phyloP scores from a whole-genome alignment of 2,329 filamentous ascomycete genomes.

The Cytospora mali region DNA sequence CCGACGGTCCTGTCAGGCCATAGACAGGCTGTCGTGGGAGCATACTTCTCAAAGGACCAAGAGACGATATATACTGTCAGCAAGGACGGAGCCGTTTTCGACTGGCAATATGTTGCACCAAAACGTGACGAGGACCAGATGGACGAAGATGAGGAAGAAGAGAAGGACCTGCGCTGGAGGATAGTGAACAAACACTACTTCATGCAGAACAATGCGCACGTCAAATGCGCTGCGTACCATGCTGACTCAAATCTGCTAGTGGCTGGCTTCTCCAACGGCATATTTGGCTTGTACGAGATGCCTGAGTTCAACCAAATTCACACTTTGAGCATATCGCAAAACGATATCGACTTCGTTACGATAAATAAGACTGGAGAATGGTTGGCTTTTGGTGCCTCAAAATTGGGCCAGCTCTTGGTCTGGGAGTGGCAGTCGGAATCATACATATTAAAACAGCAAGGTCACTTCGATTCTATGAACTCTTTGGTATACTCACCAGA shows the following conservation, averaged over 20 bases:
- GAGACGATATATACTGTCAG: slow-evolving; percentile 96
- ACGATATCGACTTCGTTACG: slow-evolving; percentile 91
- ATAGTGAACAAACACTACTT: slow-evolving; percentile 93
- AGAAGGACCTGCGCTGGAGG: slow-evolving; percentile 77
- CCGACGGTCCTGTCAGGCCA: slow-evolving; percentile 91
- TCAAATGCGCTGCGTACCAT: slow-evolving; percentile 91
- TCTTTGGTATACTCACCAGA: slow-evolving; percentile 90
- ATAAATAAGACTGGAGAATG: slow-evolving; percentile 95
- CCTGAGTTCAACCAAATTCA: slow-evolving; percentile 96
- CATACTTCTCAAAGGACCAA: slow-evolving; percentile 95
- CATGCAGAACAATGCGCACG: slow-evolving; percentile 83
- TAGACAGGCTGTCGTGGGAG: slow-evolving; percentile 84
- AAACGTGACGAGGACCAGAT: slow-evolving; percentile 64
- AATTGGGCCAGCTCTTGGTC: slow-evolving; percentile 91
- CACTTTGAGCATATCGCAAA: slow-evolving; percentile 90
- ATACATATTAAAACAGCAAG: slow-evolving; percentile 97
- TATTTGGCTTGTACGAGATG: slow-evolving; percentile 93
- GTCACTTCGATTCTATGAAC: slow-evolving; percentile 96
- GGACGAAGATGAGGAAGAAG: slow-evolving; percentile 60
- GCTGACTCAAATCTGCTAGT: slow-evolving; percentile 88
- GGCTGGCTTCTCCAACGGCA: slow-evolving; percentile 90
- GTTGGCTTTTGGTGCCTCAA: slow-evolving; percentile 95
- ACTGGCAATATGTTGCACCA: slow-evolving; percentile 80
- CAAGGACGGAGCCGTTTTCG: slow-evolving; percentile 94
- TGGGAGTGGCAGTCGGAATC: slow-evolving; percentile 99